phyloP scores from a whole-genome alignment of 2,329 filamentous ascomycete species.

The Diplodia sapinea region DNA sequence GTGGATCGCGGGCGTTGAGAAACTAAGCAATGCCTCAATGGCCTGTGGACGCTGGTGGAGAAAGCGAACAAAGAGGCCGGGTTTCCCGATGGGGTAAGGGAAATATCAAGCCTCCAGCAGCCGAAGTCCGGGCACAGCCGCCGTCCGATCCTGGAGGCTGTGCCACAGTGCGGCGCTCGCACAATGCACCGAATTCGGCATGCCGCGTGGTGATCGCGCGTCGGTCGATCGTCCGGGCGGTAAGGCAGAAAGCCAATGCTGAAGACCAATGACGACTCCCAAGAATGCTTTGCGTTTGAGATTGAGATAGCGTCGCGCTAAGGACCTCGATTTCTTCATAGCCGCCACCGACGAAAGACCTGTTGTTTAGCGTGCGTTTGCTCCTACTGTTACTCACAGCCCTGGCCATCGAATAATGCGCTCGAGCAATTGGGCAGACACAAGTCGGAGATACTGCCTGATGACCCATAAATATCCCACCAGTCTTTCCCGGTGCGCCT shows the following conservation, averaged over 20 bases:
- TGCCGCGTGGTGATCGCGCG: constrained; percentile 16
- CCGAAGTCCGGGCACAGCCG: constrained; percentile 16
- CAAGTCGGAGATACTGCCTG: background rate
- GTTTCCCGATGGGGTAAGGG: constrained; percentile 12
- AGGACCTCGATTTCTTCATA: background rate
- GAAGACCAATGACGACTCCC: background rate
- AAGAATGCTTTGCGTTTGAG: background rate
- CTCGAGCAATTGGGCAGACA: background rate
- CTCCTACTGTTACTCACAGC: background rate
- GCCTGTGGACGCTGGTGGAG: background rate
- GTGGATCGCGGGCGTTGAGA: no score
- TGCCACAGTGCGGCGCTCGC: background rate
- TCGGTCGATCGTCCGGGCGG: constrained; percentile 16
- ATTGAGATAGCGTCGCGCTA: background rate
- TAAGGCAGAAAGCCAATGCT: background rate
- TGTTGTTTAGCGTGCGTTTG: background rate
- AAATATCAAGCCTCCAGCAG: background rate
- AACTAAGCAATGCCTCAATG: background rate
- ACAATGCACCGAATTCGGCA: constrained; percentile 1
- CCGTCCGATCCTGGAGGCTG: constrained; percentile 9
- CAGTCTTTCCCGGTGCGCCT: background rate
- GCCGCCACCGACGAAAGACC: background rate
- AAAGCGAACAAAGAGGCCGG: background rate
- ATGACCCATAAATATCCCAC: background rate
- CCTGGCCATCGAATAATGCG: background rate